Evolutionary conservation across 164 flowering plant species (phyloP), one percentile per base, ranked within the genome.

Genomic region (Stephania yunnanensis): DNA sequence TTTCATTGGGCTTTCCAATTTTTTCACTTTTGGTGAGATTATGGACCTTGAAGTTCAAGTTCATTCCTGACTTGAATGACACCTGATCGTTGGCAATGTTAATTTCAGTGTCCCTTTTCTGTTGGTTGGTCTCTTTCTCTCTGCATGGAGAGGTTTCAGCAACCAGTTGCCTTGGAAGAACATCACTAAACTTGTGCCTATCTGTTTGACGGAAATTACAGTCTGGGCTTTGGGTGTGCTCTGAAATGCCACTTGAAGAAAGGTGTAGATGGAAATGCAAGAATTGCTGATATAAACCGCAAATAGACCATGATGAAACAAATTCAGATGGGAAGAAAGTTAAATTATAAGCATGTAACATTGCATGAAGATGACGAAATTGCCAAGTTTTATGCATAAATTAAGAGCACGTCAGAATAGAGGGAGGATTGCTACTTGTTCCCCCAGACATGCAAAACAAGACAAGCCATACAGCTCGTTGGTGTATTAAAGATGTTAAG

Each of bases 191-290:
- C 29, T 75, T 75, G 79, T 6, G 55, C 72, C 64, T 73, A 29
- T 74, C 81, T 55, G 68, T 68, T 77, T 69, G 78, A 81, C 76
- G 70, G 52, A 55, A 29, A 73, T 75, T 78, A 31, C 46, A 20
- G 46, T 22, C 19, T 74, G 70, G 77, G 78, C 73, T 77, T 78
- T 77, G 70, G 20, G 70, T 53, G 48, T 50, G 75, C 73, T 80
- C 76, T 73, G 88, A 80, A 77, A 65, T 75, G 69, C 77, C 83
- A 78, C 80, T 79, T 1, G 86, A 82, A 9, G 94, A 89, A 78
- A 92, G 87, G 83, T 83, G 88, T 31, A 92, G 84, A 74, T 80
- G 78, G 75, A 89, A 83, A 46, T 86, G 83, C 72, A 81, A 84
- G 50, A 82, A 84, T 94, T 92, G 82, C 42, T n/a, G 65, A 58